A percentile compares a stretch with the other conserved stretches of the same genome.
phyloP scores from a whole-genome alignment of 2,329 filamentous ascomycete genomes.

The Alternaria conjuncta region DNA sequence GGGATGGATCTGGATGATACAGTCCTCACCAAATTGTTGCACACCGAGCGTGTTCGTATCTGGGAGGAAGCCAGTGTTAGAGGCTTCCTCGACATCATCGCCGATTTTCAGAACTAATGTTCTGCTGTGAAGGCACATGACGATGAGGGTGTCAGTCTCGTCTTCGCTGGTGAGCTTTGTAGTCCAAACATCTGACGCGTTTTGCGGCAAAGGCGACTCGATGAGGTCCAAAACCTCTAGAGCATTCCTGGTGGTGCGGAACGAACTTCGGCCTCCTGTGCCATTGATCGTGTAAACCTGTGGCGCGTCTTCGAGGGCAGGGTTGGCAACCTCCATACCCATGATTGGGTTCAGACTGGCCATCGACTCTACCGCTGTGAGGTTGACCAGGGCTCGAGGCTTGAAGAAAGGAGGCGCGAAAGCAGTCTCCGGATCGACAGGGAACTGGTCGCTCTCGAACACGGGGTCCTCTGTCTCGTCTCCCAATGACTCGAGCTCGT shows the following conservation, averaged over 20 bases:
- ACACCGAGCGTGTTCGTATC: slow-evolving; percentile 89
- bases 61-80: slow-evolving; percentile 88
- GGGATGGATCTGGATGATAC: slow-evolving; percentile 93
- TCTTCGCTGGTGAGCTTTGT: slow-evolving; percentile 84
- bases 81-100: slow-evolving; percentile 95
- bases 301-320: slow-evolving; percentile 90
- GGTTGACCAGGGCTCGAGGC: slow-evolving; percentile 78
- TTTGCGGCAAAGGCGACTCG: slow-evolving; percentile 87
- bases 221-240: slow-evolving; percentile 93
- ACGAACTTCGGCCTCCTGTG: slow-evolving; percentile 84
- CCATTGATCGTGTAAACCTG: slow-evolving; percentile 96
- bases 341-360: slow-evolving; percentile 89
- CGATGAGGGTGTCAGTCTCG: slow-evolving; percentile 90
- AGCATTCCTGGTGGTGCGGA: slow-evolving; percentile 91
- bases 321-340: slow-evolving; percentile 89
- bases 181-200: slow-evolving; percentile 94
- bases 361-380: slow-evolving; percentile 83
- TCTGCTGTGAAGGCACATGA: slow-evolving; percentile 89
- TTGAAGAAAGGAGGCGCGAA: slow-evolving; percentile 86
- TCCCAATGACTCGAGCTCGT: slow-evolving; percentile 96
- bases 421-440: slow-evolving; percentile 72
- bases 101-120: slow-evolving; percentile 94
- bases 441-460: slow-evolving; percentile 82
- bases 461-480: slow-evolving; percentile 92
- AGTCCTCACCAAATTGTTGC: slow-evolving; percentile 91